Evolutionary conservation across 1,139 yeast species (phyloP).

Genomic region (Magnusiomyces tetraspermus): DNA sequence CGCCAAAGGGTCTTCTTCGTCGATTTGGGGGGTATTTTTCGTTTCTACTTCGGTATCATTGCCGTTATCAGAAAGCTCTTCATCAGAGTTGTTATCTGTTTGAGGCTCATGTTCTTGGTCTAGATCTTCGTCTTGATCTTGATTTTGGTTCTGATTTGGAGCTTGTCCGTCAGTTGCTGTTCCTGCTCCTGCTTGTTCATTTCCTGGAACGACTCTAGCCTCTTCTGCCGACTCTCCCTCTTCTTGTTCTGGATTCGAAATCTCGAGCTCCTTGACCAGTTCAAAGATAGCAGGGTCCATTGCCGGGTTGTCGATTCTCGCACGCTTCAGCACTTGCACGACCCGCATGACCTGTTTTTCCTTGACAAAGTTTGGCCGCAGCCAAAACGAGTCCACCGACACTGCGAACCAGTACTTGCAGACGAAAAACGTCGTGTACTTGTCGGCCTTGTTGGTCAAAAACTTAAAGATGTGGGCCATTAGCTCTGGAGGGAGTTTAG

Average conservation of each 20-base stretch:
- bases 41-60: neutral
- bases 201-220: no score
- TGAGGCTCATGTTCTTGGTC: no score
- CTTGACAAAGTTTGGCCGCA: slow-evolving; percentile 57
- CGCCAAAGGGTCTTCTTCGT: slow-evolving; percentile 34
- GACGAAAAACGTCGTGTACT: slow-evolving; percentile 60
- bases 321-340: neutral
- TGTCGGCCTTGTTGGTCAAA: slow-evolving; percentile 53
- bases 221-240: no score
- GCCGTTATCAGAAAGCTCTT: neutral
- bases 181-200: no score
- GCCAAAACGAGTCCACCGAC: slow-evolving; percentile 77
- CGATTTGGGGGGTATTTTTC: no score
- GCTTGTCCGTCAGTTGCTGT: no score
- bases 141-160: no score
- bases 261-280: neutral
- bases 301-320: neutral
- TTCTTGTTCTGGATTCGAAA: no score
- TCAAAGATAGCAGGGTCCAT: neutral
- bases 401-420: slow-evolving; percentile 70
- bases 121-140: no score
- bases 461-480: slow-evolving; percentile 60
- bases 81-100: slow-evolving; percentile 7
- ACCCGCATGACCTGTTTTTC: neutral
- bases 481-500: slow-evolving; percentile 71